Base-by-base conservation (phyloP, 345 rosid species). In the Alliaria petiolata region DNA sequence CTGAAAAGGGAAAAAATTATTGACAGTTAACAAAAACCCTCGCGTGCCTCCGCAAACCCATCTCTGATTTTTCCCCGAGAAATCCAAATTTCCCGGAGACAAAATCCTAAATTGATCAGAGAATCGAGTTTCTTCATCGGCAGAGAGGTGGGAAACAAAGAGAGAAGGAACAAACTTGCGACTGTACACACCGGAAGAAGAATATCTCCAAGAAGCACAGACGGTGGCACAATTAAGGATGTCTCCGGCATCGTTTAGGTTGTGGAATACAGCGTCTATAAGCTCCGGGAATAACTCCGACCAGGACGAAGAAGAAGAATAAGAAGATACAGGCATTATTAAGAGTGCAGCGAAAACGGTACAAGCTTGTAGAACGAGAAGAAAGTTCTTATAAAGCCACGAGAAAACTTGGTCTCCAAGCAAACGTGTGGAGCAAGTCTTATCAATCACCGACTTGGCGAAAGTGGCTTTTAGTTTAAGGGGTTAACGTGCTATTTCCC, bases 231-330 rank as follows among this genome's bases (percentile, higher is more conserved):
- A 74, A 22, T 3, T 47, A 10, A 57, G 67, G 49, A 65, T 30
- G 44, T 74, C 53, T 57, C 45, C 6, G 8, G 62, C 61, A 8
- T 50, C n/a, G 15, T 33, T 11, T 58, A 66, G 53, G 46, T 33
- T 39, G 47, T 59, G 20, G 30, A 66, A 50, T 3, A 74, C 67
- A 40, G 1, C 28, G 26, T 74, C 25, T 10, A 66, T 58, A 50
- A 66, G 62, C 67, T 74, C 73, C 22, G 72, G 72, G 28, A 67
- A 54, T 40, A 58, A 49, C 28, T 67, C 68, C 31, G 78, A 67
- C 78, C 68, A 74, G 2, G 16, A 57, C 0, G 45, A 58, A 46
- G 61, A 35, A 46, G 54, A 35, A 8, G 69, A 49, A 35, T 4
- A 64, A 34, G 66, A 54, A 63, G 28, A 11, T 16, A 50, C 31